Conservation (phyloP, 768 basidiomycete genomes). For the Tephrocybe sp. region DNA sequence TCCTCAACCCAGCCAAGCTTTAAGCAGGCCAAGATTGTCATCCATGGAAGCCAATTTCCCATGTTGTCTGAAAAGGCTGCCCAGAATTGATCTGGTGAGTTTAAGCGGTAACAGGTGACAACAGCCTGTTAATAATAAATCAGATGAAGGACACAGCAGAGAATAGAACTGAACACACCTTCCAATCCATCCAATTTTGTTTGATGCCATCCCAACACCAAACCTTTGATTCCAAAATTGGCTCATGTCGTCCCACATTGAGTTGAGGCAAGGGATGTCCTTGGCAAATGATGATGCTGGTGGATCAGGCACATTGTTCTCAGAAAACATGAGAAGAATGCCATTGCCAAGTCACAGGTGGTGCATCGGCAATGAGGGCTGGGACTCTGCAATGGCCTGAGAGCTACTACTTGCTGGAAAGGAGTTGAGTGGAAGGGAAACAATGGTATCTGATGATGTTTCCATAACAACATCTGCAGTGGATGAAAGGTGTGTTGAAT, state of each 20-base stretch:
- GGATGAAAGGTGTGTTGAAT: too few relatives aligned
- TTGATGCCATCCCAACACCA: conserved; percentile 26
- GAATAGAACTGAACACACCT: conserved; percentile 12
- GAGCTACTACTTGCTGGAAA: too few relatives aligned
- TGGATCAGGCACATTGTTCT: conserved; percentile 21
- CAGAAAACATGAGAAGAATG: conserved; percentile 13
- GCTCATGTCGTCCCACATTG: conserved; percentile 28
- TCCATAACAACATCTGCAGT: too few relatives aligned
- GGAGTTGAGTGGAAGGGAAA: too few relatives aligned
- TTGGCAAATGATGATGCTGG: conserved; percentile 23
- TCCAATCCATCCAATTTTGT: conserved; percentile 24
- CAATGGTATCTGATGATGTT: too few relatives aligned
- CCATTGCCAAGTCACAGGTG: too few relatives aligned
- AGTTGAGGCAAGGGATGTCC: conserved; percentile 18
- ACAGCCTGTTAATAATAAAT: conserved; percentile 16
- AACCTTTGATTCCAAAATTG: conserved; percentile 18
- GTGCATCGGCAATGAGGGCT: too few relatives aligned
- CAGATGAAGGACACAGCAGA: too few relatives aligned
- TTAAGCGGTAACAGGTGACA: conserved; percentile 12
- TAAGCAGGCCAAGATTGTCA: conserved; percentile 12
- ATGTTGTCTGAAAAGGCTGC: conserved; percentile 11
- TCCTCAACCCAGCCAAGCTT: conserved; percentile 7
- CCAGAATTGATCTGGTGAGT: conserved; percentile 19
- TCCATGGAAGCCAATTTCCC: conserved; percentile 15
- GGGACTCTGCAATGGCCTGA: too few relatives aligned